Conservation (phyloP, 441 rosid genomes). For the Gossypium trilobum region DNA sequence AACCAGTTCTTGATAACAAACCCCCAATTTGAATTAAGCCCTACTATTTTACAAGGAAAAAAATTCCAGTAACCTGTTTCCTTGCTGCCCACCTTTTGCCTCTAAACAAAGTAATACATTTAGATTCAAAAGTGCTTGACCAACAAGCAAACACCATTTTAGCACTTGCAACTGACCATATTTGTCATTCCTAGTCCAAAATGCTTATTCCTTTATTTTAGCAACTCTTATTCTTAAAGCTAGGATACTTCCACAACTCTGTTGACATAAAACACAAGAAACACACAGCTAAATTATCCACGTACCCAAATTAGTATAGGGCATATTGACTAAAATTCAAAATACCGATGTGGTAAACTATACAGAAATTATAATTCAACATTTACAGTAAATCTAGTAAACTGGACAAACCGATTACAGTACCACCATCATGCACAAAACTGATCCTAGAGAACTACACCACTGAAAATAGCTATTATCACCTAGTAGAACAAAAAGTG, state of each 20-base stretch:
- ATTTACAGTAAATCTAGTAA: background rate
- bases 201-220: background rate
- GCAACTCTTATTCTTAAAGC: background rate
- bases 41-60: background rate
- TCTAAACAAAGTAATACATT: background rate
- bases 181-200: background rate
- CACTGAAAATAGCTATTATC: background rate
- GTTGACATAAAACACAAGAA: background rate
- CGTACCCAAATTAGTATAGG: background rate
- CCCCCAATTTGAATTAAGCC: background rate
- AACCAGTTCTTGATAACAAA: background rate
- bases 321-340: background rate
- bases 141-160: background rate
- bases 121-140: background rate
- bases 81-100: background rate
- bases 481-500: background rate
- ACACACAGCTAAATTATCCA: background rate
- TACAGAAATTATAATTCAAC: background rate
- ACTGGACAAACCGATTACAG: background rate
- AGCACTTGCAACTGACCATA: background rate
- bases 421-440: background rate
- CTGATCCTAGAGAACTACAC: background rate
- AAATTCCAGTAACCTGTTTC: background rate
- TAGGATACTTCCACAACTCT: background rate
- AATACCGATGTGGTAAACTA: background rate